Evolutionary conservation across 2,329 filamentous ascomycete species (phyloP).

Genomic region (Alternaria incomplexa): DNA sequence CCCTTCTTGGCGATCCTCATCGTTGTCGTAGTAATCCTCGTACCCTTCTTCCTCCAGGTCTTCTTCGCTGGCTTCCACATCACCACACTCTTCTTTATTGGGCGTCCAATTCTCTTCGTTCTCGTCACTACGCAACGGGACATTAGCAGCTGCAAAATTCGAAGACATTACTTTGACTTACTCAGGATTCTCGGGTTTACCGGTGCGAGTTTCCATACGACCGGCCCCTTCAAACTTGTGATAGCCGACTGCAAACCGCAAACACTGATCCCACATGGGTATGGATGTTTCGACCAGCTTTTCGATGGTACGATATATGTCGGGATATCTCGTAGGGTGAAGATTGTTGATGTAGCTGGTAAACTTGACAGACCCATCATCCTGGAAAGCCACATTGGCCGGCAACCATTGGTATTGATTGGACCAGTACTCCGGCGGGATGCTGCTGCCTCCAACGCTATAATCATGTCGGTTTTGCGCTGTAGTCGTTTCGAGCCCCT

Average conservation of each 20-base stretch:
- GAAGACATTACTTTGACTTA: neutral
- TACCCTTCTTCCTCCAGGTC: neutral
- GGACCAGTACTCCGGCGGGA: conserved; percentile 28
- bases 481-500: neutral
- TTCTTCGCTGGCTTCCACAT: conserved; percentile 1
- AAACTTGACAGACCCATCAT: conserved; percentile 46
- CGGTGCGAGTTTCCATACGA: conserved; percentile 12
- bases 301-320: conserved; percentile 29
- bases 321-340: conserved; percentile 48
- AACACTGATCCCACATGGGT: conserved; percentile 32
- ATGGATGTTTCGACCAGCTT: conserved; percentile 24
- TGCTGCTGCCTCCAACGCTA: neutral
- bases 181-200: neutral
- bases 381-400: conserved; percentile 54
- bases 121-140: conserved; percentile 15
- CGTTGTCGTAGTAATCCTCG: neutral
- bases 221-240: conserved; percentile 11
- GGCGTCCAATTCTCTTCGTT: conserved; percentile 22
- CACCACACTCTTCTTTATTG: neutral
- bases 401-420: conserved; percentile 57
- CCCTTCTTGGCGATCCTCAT: conserved; percentile 1
- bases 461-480: neutral
- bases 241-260: conserved; percentile 4
- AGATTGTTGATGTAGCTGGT: conserved; percentile 63
- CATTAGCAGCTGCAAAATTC: neutral